These are phyloP conservation scores for Botrytis byssoidea DNA, from an alignment of 2,329 filamentous ascomycete species.

Conservation along the genomic window DNA sequence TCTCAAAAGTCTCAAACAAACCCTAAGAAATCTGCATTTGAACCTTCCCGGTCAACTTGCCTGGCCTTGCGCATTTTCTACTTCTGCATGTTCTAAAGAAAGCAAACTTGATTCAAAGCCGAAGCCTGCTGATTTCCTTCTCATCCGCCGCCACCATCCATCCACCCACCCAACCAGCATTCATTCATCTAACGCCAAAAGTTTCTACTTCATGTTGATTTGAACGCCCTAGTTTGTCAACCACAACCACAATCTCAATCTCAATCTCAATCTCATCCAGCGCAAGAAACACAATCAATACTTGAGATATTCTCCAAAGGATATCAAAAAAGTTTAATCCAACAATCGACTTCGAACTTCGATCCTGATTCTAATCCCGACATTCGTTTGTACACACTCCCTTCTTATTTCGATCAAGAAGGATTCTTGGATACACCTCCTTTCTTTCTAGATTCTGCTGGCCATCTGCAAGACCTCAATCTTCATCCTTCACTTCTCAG, in stretches of 20 bases:
- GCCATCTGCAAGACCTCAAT: neutral
- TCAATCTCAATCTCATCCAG: neutral
- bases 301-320: neutral
- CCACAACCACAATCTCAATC: neutral
- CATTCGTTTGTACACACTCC: slow-evolving; percentile 9
- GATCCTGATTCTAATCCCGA: neutral
- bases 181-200: neutral
- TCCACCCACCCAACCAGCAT: neutral
- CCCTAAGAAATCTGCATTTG: neutral
- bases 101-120: slow-evolving; percentile 2
- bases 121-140: neutral
- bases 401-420: neutral
- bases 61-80: neutral
- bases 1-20: neutral
- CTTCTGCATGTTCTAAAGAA: neutral
- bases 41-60: neutral
- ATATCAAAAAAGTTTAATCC: neutral
- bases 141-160: slow-evolving; percentile 1
- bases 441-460: slow-evolving; percentile 9
- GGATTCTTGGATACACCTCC: slow-evolving; percentile 17
- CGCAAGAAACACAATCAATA: neutral
- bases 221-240: neutral
- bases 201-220: neutral
- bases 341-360: neutral
- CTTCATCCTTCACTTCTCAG: slow-evolving; percentile 1